Percentiles rank a stretch among this genome's conserved stretches.
Conservation (phyloP, 2,329 filamentous ascomycete species). For the Sclerotinia borealis region DNA sequence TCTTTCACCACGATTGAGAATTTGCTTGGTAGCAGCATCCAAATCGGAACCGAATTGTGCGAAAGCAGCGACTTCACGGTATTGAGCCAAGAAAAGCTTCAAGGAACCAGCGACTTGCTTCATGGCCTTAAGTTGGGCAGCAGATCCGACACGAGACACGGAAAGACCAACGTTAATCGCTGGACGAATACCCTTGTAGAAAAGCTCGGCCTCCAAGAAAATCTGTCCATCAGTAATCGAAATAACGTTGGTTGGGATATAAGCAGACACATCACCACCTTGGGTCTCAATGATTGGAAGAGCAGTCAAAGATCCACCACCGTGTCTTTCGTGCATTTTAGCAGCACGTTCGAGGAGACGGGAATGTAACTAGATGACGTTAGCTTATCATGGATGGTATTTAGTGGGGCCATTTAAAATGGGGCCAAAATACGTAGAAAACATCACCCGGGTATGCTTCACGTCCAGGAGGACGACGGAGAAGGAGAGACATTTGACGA, state of each 20-base stretch:
- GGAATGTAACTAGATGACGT: too few species aligned
- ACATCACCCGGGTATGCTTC: constrained; percentile 99
- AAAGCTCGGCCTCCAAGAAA: constrained; percentile 98
- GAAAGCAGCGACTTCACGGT: constrained; percentile 99
- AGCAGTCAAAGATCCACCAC: constrained; percentile 93
- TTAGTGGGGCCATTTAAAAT: too few species aligned
- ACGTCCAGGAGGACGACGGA: constrained; percentile 96
- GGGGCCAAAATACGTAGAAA: constrained; percentile 98
- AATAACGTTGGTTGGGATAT: constrained; percentile 99
- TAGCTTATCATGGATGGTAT: too few species aligned
- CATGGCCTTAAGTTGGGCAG: constrained; percentile 99
- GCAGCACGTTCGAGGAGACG: constrained; percentile 98
- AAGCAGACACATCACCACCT: constrained; percentile 99
- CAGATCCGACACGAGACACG: constrained; percentile 98
- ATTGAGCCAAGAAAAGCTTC: constrained; percentile 99
- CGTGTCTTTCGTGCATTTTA: constrained; percentile 96
- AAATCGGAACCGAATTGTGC: constrained; percentile 99
- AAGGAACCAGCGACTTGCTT: constrained; percentile 99
- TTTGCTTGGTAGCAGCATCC: constrained; percentile 98
- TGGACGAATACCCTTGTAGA: constrained; percentile 99
- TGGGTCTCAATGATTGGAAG: constrained; percentile 98
- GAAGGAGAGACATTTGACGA: constrained; percentile 97
- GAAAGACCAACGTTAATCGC: constrained; percentile 99
- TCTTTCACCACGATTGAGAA: constrained; percentile 95
- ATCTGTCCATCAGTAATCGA: constrained; percentile 99